phyloP scores from a whole-genome alignment of 768 basidiomycete genomes.

The Amanita inopinata region DNA sequence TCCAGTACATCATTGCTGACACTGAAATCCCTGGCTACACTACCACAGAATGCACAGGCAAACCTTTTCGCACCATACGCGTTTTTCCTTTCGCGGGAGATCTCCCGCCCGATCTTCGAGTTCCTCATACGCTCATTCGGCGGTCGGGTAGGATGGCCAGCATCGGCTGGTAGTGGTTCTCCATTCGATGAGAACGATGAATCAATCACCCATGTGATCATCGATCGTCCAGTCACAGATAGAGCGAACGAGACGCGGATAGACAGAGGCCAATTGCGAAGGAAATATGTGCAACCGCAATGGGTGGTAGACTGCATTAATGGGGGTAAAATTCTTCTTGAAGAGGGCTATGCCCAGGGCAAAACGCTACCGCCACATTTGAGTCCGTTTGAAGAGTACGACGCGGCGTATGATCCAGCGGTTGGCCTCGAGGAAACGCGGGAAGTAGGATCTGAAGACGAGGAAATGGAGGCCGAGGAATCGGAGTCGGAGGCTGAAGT shows the following conservation, averaged over 20 bases:
- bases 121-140: slow-evolving; percentile 90
- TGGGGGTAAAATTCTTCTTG: slow-evolving; percentile 70
- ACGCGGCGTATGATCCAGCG: slow-evolving; percentile 68
- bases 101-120: slow-evolving; percentile 85
- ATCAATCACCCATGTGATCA: slow-evolving; percentile 89
- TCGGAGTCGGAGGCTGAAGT: background rate
- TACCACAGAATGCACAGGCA: slow-evolving; percentile 47
- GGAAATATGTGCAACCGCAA: slow-evolving; percentile 93
- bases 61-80: slow-evolving; percentile 77
- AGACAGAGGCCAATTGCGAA: slow-evolving; percentile 51
- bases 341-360: slow-evolving; percentile 82
- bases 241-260: slow-evolving; percentile 39
- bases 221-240: slow-evolving; percentile 71
- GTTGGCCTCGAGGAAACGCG: slow-evolving; percentile 23
- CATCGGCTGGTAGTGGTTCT: slow-evolving; percentile 73
- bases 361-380: slow-evolving; percentile 86
- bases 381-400: slow-evolving; percentile 84
- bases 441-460: slow-evolving; percentile 12
- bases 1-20: slow-evolving; percentile 49
- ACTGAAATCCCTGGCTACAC: slow-evolving; percentile 51
- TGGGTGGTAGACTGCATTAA: slow-evolving; percentile 98
- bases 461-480: background rate
- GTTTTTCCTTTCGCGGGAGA: slow-evolving; percentile 92
- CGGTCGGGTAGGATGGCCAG: slow-evolving; percentile 85
- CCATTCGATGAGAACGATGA: slow-evolving; percentile 70